Percentiles rank a stretch among this genome's conserved stretches.
These are phyloP conservation scores for Silene noctiflora DNA, from an alignment of 179 eudicot species.

Conservation along the genomic window DNA sequence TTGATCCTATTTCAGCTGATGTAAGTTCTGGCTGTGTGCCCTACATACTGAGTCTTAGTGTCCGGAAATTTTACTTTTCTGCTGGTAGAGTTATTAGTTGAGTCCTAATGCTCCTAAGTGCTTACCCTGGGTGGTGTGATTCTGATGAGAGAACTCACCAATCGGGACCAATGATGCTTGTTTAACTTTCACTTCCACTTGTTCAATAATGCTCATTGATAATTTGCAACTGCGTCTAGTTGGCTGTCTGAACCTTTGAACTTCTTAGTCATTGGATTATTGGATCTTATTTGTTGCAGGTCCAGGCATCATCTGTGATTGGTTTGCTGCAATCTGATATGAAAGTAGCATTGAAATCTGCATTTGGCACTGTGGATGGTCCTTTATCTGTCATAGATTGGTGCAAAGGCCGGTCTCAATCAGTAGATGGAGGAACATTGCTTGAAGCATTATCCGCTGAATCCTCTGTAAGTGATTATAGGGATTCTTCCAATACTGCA, in stretches of 20 bases:
- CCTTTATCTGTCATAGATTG: slow-evolving; percentile 85
- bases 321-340: slow-evolving; percentile 86
- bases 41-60: background rate
- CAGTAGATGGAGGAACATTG: slow-evolving; percentile 51
- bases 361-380: slow-evolving; percentile 83
- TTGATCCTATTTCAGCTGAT: slow-evolving; percentile 82
- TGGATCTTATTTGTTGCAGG: slow-evolving; percentile 48
- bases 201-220: background rate
- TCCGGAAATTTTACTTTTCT: background rate
- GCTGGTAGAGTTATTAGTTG: background rate
- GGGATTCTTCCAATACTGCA: slow-evolving; percentile 60
- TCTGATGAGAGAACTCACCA: background rate
- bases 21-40: slow-evolving; percentile 44
- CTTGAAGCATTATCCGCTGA: slow-evolving; percentile 78
- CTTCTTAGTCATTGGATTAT: background rate
- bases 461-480: slow-evolving; percentile 62
- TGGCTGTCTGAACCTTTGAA: background rate
- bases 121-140: slow-evolving; percentile 8
- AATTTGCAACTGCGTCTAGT: background rate
- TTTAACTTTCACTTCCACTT: background rate
- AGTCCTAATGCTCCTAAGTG: background rate
- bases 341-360: slow-evolving; percentile 71
- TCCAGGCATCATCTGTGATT: slow-evolving; percentile 81
- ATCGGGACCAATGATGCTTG: background rate
- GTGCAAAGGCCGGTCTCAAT: slow-evolving; percentile 81